Conservation (phyloP, 176 grass and related monocot species). For the Juncus effusus region DNA sequence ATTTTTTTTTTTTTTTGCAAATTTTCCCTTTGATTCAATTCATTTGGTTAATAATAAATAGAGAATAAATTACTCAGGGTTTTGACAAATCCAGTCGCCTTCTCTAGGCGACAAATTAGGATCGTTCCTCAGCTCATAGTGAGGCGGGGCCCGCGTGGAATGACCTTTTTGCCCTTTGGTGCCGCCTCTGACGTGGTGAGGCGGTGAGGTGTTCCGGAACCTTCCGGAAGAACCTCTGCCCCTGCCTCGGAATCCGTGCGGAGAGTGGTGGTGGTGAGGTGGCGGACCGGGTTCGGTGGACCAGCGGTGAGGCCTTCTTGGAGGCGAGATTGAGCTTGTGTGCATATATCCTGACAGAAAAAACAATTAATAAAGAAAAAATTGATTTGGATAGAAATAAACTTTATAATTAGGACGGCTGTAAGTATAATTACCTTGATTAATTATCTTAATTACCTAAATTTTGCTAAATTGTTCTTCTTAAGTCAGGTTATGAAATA, state of each 20-base stretch:
- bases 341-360: constrained; percentile 61
- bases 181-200: constrained; percentile 57
- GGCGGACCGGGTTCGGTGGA: constrained; percentile 18
- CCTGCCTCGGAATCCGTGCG: constrained; percentile 42
- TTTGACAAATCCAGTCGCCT: constrained; percentile 97
- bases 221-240: constrained; percentile 57
- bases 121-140: constrained; percentile 93
- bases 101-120: constrained; percentile 90
- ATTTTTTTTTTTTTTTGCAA: too few species aligned
- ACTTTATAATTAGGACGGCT: not conserved
- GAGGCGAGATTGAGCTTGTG: constrained; percentile 49
- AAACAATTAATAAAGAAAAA: constrained; percentile 13
- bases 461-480: constrained; percentile 8
- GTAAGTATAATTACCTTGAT: constrained; percentile 5
- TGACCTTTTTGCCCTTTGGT: constrained; percentile 46
- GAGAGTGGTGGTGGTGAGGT: constrained; percentile 32
- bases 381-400: not conserved
- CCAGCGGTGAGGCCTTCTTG: constrained; percentile 26
- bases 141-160: constrained; percentile 43
- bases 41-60: not conserved
- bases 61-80: constrained; percentile 49
- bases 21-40: not conserved
- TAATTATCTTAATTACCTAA: not conserved
- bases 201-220: constrained; percentile 36
- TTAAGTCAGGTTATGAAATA: not conserved